Evolutionary conservation across 345 rosid species (phyloP).

Genomic region (Salix suchowensis): DNA sequence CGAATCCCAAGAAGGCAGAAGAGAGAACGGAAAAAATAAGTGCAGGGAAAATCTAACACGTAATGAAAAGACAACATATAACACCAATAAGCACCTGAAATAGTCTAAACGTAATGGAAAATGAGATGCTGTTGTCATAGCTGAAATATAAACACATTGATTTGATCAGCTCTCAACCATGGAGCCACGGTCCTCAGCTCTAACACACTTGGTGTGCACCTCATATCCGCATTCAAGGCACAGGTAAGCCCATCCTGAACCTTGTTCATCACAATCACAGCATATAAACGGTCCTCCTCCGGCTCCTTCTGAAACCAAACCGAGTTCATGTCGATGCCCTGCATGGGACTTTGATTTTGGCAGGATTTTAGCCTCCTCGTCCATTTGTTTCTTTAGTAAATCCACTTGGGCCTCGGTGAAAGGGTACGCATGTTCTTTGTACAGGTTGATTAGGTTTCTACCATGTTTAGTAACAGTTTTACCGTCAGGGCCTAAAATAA

Average conservation of each 20-base stretch:
- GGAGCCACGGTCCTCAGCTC: slow-evolving; percentile 15
- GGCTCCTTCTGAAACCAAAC: slow-evolving; percentile 46
- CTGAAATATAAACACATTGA: background rate
- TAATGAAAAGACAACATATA: too few relatives aligned
- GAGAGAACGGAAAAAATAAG: too few relatives aligned
- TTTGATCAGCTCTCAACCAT: background rate
- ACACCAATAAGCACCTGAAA: too few relatives aligned
- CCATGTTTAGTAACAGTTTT: slow-evolving; percentile 54
- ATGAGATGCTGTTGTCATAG: too few relatives aligned
- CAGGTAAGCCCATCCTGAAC: slow-evolving; percentile 61
- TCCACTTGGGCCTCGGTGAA: slow-evolving; percentile 44
- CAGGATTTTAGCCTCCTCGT: slow-evolving; percentile 43
- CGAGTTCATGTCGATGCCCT: slow-evolving; percentile 52
- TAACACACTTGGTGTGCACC: slow-evolving; percentile 56
- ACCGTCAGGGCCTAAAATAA: slow-evolving; percentile 55
- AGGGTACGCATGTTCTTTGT: slow-evolving; percentile 50
- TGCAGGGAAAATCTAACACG: too few relatives aligned
- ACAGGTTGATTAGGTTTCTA: slow-evolving; percentile 44
- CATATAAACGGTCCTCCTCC: slow-evolving; percentile 66
- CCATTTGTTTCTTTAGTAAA: slow-evolving; percentile 39
- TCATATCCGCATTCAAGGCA: slow-evolving; percentile 68
- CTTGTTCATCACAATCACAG: slow-evolving; percentile 62
- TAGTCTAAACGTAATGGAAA: too few relatives aligned
- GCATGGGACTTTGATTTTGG: slow-evolving; percentile 38
- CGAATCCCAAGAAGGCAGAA: too few relatives aligned